phyloP scores from a whole-genome alignment of 2,329 filamentous ascomycete genomes.

The Penicillium sp. region DNA sequence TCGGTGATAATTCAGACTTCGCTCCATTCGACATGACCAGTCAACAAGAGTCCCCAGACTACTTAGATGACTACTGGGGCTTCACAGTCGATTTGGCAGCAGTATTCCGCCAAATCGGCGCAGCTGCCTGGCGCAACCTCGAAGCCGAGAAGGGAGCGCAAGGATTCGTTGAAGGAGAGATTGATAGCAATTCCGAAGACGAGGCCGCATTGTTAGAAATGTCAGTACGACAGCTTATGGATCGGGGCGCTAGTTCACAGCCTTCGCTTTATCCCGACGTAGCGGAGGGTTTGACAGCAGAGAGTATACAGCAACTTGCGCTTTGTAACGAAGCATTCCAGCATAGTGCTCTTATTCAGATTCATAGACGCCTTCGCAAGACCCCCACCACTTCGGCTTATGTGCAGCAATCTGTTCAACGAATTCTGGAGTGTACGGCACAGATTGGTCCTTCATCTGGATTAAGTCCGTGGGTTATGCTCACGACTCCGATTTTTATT shows the following conservation, averaged over 20 bases:
- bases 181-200: constrained; percentile 24
- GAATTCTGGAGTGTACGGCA: constrained; percentile 41
- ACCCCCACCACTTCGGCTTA: constrained; percentile 29
- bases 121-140: constrained; percentile 34
- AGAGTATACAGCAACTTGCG: constrained; percentile 37
- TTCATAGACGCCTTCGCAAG: constrained; percentile 39
- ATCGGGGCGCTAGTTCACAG: constrained; percentile 27
- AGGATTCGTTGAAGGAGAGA: constrained; percentile 18
- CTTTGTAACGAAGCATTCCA: constrained; percentile 47
- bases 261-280: constrained; percentile 40
- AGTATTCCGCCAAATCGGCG: constrained; percentile 42
- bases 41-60: constrained; percentile 28
- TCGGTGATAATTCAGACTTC: constrained; percentile 27
- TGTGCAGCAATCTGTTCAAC: constrained; percentile 38
- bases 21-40: constrained; percentile 12
- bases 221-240: constrained; percentile 36
- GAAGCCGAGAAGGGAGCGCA: constrained; percentile 13
- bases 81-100: constrained; percentile 42
- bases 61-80: constrained; percentile 46
- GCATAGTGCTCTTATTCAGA: constrained; percentile 45
- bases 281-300: constrained; percentile 31
- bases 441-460: constrained; percentile 41
- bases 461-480: constrained; percentile 43
- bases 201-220: constrained; percentile 36
- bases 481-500: constrained; percentile 47